phyloP scores from a whole-genome alignment of 164 flowering plant genomes.

The Annona cherimola region DNA sequence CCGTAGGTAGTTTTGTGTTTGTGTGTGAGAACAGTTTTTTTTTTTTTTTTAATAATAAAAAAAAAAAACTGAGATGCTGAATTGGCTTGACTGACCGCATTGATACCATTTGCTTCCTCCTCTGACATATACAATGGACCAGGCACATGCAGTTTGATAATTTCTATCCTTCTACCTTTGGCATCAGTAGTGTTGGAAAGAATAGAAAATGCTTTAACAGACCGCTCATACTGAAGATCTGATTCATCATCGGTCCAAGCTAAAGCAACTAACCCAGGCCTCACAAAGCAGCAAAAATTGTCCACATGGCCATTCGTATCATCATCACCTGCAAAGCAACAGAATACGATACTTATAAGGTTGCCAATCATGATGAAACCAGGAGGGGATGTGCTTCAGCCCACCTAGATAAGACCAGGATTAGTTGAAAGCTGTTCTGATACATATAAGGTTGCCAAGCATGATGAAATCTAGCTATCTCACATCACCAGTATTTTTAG shows the following conservation, averaged over 20 bases:
- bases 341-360: not conserved
- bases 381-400: not conserved
- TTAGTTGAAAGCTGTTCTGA: not conserved
- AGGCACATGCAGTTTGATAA: constrained; percentile 83
- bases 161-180: constrained; percentile 59
- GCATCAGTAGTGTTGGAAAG: constrained; percentile 75
- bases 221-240: constrained; percentile 80
- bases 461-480: no score
- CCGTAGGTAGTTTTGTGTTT: not conserved
- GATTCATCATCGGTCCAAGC: constrained; percentile 91
- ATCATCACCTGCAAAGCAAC: constrained; percentile 67
- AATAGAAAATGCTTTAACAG: constrained; percentile 65
- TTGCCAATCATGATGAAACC: not conserved
- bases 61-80: not conserved
- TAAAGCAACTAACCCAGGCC: constrained; percentile 84
- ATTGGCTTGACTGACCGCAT: constrained; percentile 31
- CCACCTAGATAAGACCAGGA: not conserved
- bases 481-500: no score
- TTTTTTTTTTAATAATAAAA: no score
- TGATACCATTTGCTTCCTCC: constrained; percentile 72
- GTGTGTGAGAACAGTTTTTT: no score
- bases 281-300: constrained; percentile 96
- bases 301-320: constrained; percentile 98
- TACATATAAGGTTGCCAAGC: not conserved
- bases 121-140: constrained; percentile 86